A percentile compares a stretch with the other conserved stretches of the same genome.
Conservation (phyloP, 768 basidiomycete genomes). For the Leccinum obscurum region DNA sequence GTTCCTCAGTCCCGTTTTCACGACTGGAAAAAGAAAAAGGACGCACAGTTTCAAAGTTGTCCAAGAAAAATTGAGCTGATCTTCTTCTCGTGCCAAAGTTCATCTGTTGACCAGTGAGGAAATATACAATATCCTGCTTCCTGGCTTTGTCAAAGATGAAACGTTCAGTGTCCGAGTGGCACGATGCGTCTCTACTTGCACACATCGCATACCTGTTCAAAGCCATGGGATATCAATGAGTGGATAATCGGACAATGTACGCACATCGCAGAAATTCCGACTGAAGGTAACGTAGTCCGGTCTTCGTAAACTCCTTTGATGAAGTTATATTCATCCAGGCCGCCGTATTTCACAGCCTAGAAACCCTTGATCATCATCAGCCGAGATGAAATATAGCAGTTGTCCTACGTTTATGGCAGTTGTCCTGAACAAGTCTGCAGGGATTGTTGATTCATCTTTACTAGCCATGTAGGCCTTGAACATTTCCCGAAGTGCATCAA, state of each 20-base stretch:
- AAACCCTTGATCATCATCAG: conserved; percentile 5
- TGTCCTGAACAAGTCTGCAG: conserved; percentile 69
- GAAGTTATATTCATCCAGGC: conserved; percentile 71
- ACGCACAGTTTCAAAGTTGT: conserved; percentile 64
- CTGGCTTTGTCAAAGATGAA: conserved; percentile 55
- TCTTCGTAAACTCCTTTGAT: conserved; percentile 68
- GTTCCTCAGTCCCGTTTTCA: background rate
- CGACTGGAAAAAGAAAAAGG: background rate
- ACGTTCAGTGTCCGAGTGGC: conserved; percentile 62
- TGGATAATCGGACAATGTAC: conserved; percentile 18
- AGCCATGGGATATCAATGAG: background rate
- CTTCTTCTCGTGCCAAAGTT: conserved; percentile 59
- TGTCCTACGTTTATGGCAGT: conserved; percentile 41
- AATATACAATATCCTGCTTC: conserved; percentile 64
- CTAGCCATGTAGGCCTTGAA: conserved; percentile 72
- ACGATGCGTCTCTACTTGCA: conserved; percentile 50
- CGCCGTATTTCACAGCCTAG: conserved; percentile 74
- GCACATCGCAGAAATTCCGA: conserved; percentile 65
- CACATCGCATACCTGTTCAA: conserved; percentile 61
- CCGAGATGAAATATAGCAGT: background rate
- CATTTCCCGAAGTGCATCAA: conserved; percentile 67
- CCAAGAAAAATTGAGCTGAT: conserved; percentile 62
- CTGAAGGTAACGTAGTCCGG: conserved; percentile 71
- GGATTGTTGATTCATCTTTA: conserved; percentile 75
- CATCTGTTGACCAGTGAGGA: conserved; percentile 54